Conservation (phyloP, 257 asterid genomes). For the Paraleonurus japonicus region DNA sequence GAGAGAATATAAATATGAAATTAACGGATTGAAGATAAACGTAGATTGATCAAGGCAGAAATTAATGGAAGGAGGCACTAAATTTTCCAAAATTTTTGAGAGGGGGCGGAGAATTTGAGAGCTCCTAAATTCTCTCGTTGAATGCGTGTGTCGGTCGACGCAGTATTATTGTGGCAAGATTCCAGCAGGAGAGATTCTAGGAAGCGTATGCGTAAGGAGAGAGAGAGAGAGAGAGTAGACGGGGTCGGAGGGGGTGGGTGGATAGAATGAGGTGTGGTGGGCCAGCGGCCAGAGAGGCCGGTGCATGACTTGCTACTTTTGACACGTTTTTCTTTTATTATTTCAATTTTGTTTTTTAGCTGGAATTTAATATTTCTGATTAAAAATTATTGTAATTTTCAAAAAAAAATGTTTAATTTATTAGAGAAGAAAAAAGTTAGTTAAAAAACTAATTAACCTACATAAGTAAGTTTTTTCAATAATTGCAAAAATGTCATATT, state of each 20-base stretch:
- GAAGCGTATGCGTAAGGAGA: too few relatives aligned
- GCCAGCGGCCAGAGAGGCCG: constrained; percentile 18
- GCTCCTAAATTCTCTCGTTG: constrained; percentile 29
- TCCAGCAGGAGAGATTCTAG: constrained; percentile 20
- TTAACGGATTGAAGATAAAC: constrained; percentile 13
- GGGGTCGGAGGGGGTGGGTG: neutral
- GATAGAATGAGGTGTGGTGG: constrained; percentile 27
- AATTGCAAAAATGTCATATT: too few relatives aligned
- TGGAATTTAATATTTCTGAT: too few relatives aligned
- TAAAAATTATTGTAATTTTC: too few relatives aligned
- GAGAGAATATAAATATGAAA: neutral
- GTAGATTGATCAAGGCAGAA: neutral
- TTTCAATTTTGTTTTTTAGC: too few relatives aligned
- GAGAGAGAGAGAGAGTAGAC: neutral
- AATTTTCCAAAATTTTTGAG: neutral
- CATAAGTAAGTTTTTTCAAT: too few relatives aligned
- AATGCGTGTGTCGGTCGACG: constrained; percentile 31
- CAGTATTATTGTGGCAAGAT: constrained; percentile 13
- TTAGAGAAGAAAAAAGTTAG: too few relatives aligned
- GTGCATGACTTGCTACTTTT: neutral
- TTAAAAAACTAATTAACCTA: too few relatives aligned
- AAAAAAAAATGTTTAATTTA: too few relatives aligned
- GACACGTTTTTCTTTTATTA: neutral
- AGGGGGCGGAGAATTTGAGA: neutral
- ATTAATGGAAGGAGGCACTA: neutral